Percentiles rank a stretch among this genome's conserved stretches.
These are phyloP conservation scores for Phaeolepiota aurea DNA, from an alignment of 768 basidiomycete genomes.

Conservation along the genomic window DNA sequence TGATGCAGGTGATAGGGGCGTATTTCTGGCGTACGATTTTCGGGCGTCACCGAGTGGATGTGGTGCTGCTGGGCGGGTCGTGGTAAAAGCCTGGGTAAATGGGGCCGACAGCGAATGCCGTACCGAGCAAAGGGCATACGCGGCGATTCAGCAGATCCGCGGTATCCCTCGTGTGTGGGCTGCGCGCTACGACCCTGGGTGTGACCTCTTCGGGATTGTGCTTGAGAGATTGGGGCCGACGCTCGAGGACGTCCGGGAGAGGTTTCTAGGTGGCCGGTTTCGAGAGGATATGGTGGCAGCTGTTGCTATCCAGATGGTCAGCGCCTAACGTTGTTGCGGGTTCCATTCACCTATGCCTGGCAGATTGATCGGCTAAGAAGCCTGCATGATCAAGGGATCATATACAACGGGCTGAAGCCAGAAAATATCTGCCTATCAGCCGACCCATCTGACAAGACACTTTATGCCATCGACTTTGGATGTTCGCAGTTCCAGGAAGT, in stretches of 20 bases:
- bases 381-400: slow-evolving; percentile 16
- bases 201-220: slow-evolving; percentile 16
- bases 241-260: slow-evolving; percentile 13
- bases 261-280: slow-evolving; percentile 9
- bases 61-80: slow-evolving; percentile 9
- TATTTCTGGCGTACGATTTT: slow-evolving; percentile 21
- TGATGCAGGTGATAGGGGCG: slow-evolving; percentile 16
- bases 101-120: slow-evolving; percentile 16
- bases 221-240: slow-evolving; percentile 19
- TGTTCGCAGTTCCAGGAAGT: slow-evolving; percentile 11
- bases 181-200: slow-evolving; percentile 9
- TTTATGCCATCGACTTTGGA: slow-evolving; percentile 21
- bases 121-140: slow-evolving; percentile 16
- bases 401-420: slow-evolving; percentile 24
- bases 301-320: slow-evolving; percentile 21
- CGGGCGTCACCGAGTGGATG: slow-evolving; percentile 14
- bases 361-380: slow-evolving; percentile 18
- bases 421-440: slow-evolving; percentile 19
- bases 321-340: slow-evolving; percentile 1
- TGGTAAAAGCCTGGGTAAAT: slow-evolving; percentile 20
- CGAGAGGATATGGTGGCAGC: slow-evolving; percentile 15
- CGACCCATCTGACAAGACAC: slow-evolving; percentile 2
- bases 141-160: slow-evolving; percentile 6
- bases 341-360: neutral
- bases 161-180: slow-evolving; percentile 11